Base-by-base conservation (phyloP, 2,329 filamentous ascomycete species). In the Bisporella sp. region DNA sequence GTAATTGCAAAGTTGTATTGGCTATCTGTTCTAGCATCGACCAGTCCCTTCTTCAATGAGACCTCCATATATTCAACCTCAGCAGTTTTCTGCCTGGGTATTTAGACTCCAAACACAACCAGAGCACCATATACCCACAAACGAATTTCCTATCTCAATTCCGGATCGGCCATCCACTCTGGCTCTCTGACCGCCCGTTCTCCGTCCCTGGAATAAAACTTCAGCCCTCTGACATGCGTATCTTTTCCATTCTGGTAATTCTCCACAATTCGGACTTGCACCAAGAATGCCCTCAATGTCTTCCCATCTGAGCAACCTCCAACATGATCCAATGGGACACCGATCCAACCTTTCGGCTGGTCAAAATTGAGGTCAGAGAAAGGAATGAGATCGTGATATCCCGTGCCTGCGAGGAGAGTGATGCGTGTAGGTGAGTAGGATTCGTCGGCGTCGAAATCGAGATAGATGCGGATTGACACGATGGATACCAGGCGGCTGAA, bases 211-310 rank as follows among this genome's bases (percentile, higher is more conserved):
- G 79, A 79, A 58, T 81, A 99, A 7, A 97, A 85, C 71, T 96
- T 95, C 68, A 99, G 79, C 2, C 90, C 92, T 12, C 93, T 79
- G 30, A 99, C 78, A 73, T 99, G 93, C 13, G 93, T 97, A 66
- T 99, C 93, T 68, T 99, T 99, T 57, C 93, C 93, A 67, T 99
- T 99, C 70, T 99, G 93, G 67, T 99, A 93, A 64, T 99, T 99
- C 71, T 97, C 93, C 47, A 92, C 79, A 45, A 99, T 85, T 58
- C 87, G 83, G 63, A 97, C 83, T 68, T 97, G 91, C 31, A 99
- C 77, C 31, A 97, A 81, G 71, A 92, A 96, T n/a, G 88, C 90
- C 53, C 91, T 82, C 13, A 97, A 78, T 1, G 91, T 87, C 60
- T 84, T 86, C 40, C 78, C 85, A 62, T 82, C 82, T n/a, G 80